Evolutionary conservation across 345 rosid species (phyloP).

Genomic region (Eucalyptus decipiens): DNA sequence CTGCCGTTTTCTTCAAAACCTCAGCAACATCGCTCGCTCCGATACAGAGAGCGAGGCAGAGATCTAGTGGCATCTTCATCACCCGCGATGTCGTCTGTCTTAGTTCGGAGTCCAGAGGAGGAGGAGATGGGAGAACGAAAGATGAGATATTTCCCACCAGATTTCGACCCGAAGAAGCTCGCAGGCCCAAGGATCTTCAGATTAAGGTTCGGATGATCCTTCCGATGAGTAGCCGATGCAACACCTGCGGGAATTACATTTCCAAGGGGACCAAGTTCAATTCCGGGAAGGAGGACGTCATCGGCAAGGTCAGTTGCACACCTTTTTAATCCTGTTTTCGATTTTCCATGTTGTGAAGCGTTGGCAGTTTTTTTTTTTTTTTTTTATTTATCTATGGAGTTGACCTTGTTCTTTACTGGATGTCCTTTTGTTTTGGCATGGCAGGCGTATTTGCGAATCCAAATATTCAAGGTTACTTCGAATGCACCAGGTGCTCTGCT

Average conservation of each 20-base stretch:
- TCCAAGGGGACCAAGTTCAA: slow-evolving; percentile 84
- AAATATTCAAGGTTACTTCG: slow-evolving; percentile 74
- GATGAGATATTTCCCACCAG: slow-evolving; percentile 89
- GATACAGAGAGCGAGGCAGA: no score
- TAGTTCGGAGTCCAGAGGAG: neutral
- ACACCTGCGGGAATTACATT: slow-evolving; percentile 74
- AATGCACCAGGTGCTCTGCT: slow-evolving; percentile 86
- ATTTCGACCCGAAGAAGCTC: slow-evolving; percentile 71
- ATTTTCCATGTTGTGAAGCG: neutral
- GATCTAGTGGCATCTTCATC: no score
- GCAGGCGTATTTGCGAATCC: slow-evolving; percentile 83
- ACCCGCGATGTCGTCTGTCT: neutral
- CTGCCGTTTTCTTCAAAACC: neutral
- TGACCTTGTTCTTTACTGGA: neutral
- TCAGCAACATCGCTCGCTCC: neutral
- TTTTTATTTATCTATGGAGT: neutral
- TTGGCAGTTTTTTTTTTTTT: no score
- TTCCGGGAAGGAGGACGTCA: slow-evolving; percentile 78
- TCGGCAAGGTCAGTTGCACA: slow-evolving; percentile 46
- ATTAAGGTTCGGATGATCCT: slow-evolving; percentile 93
- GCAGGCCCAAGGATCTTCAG: slow-evolving; percentile 69
- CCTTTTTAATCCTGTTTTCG: neutral
- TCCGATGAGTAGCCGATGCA: slow-evolving; percentile 88
- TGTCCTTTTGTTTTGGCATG: neutral
- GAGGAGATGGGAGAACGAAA: slow-evolving; percentile 66